These are phyloP conservation scores for Porcisia deanei DNA, from an alignment of 208 protist genomes.

Conservation along the genomic window DNA sequence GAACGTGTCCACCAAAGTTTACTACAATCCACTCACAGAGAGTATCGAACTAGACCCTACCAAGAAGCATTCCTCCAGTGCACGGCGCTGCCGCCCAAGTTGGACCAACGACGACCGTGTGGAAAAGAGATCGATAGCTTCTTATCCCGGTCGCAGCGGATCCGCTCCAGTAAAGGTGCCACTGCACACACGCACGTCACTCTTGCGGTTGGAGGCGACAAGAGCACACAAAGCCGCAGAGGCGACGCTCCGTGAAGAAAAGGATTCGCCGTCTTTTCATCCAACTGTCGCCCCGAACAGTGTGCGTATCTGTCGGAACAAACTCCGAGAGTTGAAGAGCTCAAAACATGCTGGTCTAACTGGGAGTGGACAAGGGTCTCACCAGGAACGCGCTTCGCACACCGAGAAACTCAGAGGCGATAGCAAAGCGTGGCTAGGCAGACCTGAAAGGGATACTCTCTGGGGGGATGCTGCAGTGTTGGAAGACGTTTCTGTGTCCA, in stretches of 20 bases:
- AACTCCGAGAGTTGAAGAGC: constrained; percentile 17
- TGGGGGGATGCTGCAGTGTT: neutral
- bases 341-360: no score
- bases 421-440: neutral
- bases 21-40: neutral
- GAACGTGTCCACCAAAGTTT: constrained; percentile 8
- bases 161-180: constrained; percentile 4
- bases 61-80: neutral
- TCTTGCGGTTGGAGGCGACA: constrained; percentile 19
- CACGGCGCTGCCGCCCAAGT: neutral
- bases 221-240: constrained; percentile 13
- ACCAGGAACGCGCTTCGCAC: neutral
- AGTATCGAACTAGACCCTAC: neutral
- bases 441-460: neutral
- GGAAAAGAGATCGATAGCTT: neutral
- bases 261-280: constrained; percentile 22
- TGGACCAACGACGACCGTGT: neutral
- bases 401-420: neutral
- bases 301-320: constrained; percentile 18
- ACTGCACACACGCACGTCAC: constrained; percentile 23
- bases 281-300: constrained; percentile 16
- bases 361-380: neutral
- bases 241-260: constrained; percentile 6
- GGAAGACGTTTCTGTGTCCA: neutral
- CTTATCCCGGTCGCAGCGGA: neutral